These are phyloP conservation scores for Ogataea siamensis DNA, from an alignment of 805 yeast species.

Conservation along the genomic window DNA sequence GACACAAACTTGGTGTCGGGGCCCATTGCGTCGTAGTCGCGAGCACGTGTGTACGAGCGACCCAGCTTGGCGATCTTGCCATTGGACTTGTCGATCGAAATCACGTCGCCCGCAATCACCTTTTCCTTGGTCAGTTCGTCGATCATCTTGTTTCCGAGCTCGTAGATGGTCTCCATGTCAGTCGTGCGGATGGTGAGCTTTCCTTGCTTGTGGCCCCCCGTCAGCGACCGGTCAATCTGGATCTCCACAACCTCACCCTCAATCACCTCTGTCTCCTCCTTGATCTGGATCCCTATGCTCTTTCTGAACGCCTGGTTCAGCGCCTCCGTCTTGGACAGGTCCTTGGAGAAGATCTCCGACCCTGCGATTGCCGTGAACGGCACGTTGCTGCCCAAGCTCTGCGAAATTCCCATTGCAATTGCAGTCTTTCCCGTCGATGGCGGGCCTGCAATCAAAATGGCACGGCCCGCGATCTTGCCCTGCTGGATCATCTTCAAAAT, in stretches of 20 bases:
- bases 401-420: slow-evolving; percentile 91
- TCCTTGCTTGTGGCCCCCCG: slow-evolving; percentile 83
- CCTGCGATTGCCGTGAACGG: slow-evolving; percentile 98
- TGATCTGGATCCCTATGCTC: slow-evolving; percentile 93
- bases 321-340: slow-evolving; percentile 94
- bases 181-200: slow-evolving; percentile 84
- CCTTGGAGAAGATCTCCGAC: slow-evolving; percentile 90
- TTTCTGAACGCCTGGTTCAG: slow-evolving; percentile 95
- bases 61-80: slow-evolving; percentile 98
- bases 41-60: slow-evolving; percentile 96
- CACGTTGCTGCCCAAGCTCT: slow-evolving; percentile 93
- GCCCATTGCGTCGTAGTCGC: slow-evolving; percentile 97
- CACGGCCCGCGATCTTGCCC: slow-evolving; percentile 92
- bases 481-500: slow-evolving; percentile 90
- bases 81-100: slow-evolving; percentile 94
- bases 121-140: slow-evolving; percentile 91
- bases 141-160: slow-evolving; percentile 50
- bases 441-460: slow-evolving; percentile 93
- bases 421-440: slow-evolving; percentile 99
- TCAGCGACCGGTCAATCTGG: slow-evolving; percentile 89
- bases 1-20: slow-evolving; percentile 89
- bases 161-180: slow-evolving; percentile 87
- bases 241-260: slow-evolving; percentile 98
- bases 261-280: slow-evolving; percentile 95
- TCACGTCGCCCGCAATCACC: slow-evolving; percentile 93